phyloP scores from a whole-genome alignment of 257 asterid species.

The Solanum pinnatisectum region DNA sequence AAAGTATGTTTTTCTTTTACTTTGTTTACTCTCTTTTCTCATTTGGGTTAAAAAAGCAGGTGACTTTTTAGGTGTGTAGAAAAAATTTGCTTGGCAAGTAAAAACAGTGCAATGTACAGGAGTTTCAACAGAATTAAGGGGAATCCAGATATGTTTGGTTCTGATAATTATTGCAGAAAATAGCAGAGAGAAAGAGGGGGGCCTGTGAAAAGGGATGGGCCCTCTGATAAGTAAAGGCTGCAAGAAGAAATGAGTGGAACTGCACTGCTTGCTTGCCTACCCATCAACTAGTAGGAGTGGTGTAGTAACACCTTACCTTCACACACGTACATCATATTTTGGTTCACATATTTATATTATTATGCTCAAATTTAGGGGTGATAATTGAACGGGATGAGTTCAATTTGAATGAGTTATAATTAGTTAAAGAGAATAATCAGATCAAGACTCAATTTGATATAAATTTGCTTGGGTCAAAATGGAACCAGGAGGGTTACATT shows the following conservation, averaged over 20 bases:
- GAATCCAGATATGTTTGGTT: background rate
- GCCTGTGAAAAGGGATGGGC: conserved; percentile 22
- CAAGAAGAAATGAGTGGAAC: conserved; percentile 72
- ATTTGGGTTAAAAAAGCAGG: background rate
- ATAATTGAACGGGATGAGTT: background rate
- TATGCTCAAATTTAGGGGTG: background rate
- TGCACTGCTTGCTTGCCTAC: conserved; percentile 34
- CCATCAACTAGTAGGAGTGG: conserved; percentile 19
- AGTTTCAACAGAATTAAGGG: background rate
- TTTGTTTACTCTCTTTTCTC: conserved; percentile 37
- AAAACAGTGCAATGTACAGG: background rate
- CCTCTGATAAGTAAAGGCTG: conserved; percentile 53
- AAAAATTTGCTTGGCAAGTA: background rate
- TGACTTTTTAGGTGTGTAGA: conserved; percentile 7
- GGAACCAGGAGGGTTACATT: background rate
- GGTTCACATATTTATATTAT: background rate
- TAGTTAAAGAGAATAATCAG: no score
- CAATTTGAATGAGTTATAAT: no score
- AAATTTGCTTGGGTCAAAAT: no score
- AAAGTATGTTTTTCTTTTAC: conserved; percentile 54
- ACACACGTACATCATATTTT: background rate
- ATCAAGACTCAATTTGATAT: background rate
- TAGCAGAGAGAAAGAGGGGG: conserved; percentile 8
- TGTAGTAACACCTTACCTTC: background rate
- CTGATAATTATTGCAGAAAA: background rate